Base-by-base conservation (phyloP, 495 filamentous ascomycete genomes). In the Hypomontagnella monticulosa region DNA sequence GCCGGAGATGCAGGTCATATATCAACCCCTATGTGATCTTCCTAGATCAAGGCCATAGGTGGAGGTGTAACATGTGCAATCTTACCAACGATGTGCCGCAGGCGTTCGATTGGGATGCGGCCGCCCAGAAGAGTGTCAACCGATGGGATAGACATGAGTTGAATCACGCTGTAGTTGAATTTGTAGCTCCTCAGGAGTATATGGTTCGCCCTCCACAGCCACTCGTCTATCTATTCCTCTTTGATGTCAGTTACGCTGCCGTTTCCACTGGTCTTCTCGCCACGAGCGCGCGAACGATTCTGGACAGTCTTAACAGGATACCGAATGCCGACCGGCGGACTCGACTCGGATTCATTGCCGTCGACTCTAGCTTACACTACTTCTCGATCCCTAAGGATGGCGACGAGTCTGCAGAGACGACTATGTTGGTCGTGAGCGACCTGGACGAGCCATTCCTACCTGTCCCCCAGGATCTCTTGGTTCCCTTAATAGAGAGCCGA, bases 1-100 rank as follows among this genome's bases (percentile, higher is more conserved):
- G 95, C 80, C 84, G 95, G 75, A 88, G 95, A 71, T 99, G 95
- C 76, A 85, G 94, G 59, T 93, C 94, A 41, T 98, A 98, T 72
- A 98, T 98, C 81, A 97, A 98, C 76, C 93, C 95, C 16, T 99
- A 94, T 58, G 95, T 93, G 42, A 92, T 90, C 50, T 99, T 99
- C 82, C 79, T 99, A 40, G 95, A 99, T 61, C 92, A 98, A 75
- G 94, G 94, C 15, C 95, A 99, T 80, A 86, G 95, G 71, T 98
- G 95, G 95, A 88, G 94, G 57, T 99, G 95, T 79, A 99, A 99
- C 78, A 98, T 99, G 94, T 99, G 95, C 73, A 97, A 97, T 76
- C 82, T 99, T 57, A 97, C 93, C 54, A 99, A 98, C 73, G 95
- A 99, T 71, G 96, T 99, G 12, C 95, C 95, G 7, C 96, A 98